phyloP scores from a whole-genome alignment of 2,329 filamentous ascomycete genomes.

The Microdochium paspali region DNA sequence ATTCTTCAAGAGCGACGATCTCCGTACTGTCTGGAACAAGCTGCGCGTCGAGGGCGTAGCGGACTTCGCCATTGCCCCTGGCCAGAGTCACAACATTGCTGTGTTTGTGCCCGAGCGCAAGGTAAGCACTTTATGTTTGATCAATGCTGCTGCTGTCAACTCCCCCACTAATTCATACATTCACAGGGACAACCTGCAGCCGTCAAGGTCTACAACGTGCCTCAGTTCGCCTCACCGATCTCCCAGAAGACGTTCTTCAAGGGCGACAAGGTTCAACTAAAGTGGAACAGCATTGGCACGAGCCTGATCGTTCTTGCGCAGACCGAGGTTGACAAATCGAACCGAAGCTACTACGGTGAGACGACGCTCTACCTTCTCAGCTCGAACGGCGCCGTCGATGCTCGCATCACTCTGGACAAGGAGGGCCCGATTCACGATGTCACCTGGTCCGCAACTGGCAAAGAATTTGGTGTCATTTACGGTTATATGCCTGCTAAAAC shows the following conservation, averaged over 20 bases:
- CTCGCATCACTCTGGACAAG: conserved; percentile 85
- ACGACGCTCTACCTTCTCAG: conserved; percentile 94
- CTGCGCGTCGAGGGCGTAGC: conserved; percentile 82
- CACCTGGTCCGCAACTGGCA: conserved; percentile 95
- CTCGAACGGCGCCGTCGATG: conserved; percentile 85
- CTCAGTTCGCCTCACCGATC: conserved; percentile 70
- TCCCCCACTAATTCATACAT: conserved; percentile 5
- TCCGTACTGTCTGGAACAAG: conserved; percentile 89
- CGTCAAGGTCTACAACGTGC: conserved; percentile 91
- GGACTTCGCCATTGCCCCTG: conserved; percentile 84
- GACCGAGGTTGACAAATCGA: conserved; percentile 95
- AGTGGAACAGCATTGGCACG: conserved; percentile 92
- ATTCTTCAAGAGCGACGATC: conserved; percentile 83
- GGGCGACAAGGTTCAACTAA: conserved; percentile 95
- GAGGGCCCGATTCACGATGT: conserved; percentile 98
- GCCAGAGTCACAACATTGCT: conserved; percentile 83
- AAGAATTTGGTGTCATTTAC: conserved; percentile 95
- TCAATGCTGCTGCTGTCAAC: not conserved
- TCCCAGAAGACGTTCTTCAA: conserved; percentile 99
- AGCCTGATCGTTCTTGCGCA: conserved; percentile 90
- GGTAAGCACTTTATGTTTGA: conserved; percentile 37
- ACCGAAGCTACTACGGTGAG: conserved; percentile 99
- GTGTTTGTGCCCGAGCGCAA: conserved; percentile 95
- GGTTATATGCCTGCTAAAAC: conserved; percentile 99
- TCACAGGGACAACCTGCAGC: conserved; percentile 81